Conservation (phyloP, 2,329 filamentous ascomycete species). For the Aureobasidium sp. region DNA sequence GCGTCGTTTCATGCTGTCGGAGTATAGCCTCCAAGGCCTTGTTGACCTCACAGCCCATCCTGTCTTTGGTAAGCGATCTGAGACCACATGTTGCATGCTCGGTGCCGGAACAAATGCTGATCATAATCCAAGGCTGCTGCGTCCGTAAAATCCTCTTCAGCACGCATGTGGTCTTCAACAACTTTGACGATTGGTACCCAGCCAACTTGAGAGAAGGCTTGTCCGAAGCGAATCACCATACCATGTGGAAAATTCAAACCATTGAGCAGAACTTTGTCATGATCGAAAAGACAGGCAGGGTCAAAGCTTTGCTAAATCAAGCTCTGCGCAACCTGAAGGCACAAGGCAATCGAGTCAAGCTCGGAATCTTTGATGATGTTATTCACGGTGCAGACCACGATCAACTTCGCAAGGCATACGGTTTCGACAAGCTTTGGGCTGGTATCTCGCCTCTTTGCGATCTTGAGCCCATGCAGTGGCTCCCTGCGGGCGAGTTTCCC, state of each 20-base stretch:
- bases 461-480: not conserved
- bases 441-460: not conserved
- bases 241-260: not conserved
- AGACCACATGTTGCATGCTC: not conserved
- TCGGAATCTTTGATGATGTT: not conserved
- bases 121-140: not conserved
- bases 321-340: not conserved
- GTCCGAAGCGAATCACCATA: not conserved
- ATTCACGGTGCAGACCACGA: not conserved
- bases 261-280: not conserved
- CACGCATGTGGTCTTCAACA: not conserved
- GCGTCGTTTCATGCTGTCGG: not conserved
- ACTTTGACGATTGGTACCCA: too few species aligned
- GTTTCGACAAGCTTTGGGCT: not conserved
- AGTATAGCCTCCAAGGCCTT: not conserved
- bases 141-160: not conserved
- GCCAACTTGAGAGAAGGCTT: too few species aligned
- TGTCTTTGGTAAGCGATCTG: not conserved
- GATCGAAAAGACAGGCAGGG: too few species aligned
- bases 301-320: not conserved
- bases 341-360: not conserved
- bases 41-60: constrained; percentile 7
- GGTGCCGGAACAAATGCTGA: too few species aligned
- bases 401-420: not conserved
- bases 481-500: not conserved